Percentiles rank a stretch among this genome's conserved stretches.
These are phyloP conservation scores for Melampsora abietis-canadensis DNA, from an alignment of 1,284 basidiomycete genomes.

Conservation along the genomic window DNA sequence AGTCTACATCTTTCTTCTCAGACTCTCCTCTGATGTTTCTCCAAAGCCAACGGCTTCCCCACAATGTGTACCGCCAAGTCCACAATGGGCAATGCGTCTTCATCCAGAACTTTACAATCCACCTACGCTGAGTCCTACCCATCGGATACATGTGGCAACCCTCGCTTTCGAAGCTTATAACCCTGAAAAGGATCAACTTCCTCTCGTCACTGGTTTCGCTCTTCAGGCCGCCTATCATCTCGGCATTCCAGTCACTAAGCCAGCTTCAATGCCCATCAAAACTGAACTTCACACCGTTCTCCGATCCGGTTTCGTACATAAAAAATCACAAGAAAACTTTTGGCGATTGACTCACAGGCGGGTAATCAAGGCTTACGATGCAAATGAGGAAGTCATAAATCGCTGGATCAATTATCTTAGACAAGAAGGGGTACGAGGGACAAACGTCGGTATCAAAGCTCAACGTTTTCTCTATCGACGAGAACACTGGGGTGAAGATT, in stretches of 20 bases:
- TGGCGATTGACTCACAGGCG: constrained; percentile 78
- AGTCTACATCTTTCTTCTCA: no score
- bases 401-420: constrained; percentile 77
- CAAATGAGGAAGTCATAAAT: constrained; percentile 73
- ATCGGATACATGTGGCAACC: constrained; percentile 74
- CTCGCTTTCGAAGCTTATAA: constrained; percentile 79
- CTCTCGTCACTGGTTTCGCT: constrained; percentile 80
- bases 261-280: constrained; percentile 69
- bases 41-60: no score
- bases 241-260: constrained; percentile 72
- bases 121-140: constrained; percentile 55
- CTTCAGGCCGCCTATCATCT: constrained; percentile 77
- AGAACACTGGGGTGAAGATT: constrained; percentile 18
- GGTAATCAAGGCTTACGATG: constrained; percentile 85
- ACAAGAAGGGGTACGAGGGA: constrained; percentile 58
- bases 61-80: constrained; percentile 7
- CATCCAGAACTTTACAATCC: constrained; percentile 34
- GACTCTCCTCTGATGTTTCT: no score
- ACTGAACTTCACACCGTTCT: constrained; percentile 82
- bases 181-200: constrained; percentile 61
- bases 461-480: constrained; percentile 30
- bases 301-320: constrained; percentile 83
- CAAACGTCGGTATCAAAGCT: constrained; percentile 29
- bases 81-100: constrained; percentile 18
- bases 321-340: constrained; percentile 95